A percentile compares a stretch with the other conserved stretches of the same genome.
Conservation (phyloP, 2,329 filamentous ascomycete species). For the Kalaharituber pfeilii region DNA sequence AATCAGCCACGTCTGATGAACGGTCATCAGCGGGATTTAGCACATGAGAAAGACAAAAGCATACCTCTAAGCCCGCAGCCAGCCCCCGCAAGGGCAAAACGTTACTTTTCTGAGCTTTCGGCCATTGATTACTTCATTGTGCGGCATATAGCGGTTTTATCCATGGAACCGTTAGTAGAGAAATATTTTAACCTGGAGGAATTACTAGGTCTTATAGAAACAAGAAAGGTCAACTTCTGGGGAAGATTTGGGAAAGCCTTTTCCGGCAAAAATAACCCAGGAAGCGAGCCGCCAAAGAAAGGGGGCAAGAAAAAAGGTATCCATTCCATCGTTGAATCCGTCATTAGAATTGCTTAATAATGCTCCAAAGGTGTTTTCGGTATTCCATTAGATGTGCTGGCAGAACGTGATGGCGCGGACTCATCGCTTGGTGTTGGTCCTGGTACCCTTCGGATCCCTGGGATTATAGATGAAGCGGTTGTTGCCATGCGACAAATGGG, state of each 20-base stretch:
- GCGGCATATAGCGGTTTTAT: conserved; percentile 80
- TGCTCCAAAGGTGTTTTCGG: conserved; percentile 49
- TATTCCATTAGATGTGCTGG: conserved; percentile 68
- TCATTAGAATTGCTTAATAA: neutral
- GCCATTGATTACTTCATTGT: conserved; percentile 96
- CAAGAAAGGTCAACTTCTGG: conserved; percentile 84
- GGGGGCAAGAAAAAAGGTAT: conserved; percentile 67
- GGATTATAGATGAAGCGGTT: conserved; percentile 87
- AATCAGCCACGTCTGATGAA: conserved; percentile 48
- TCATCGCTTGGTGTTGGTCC: conserved; percentile 95
- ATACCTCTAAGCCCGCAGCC: conserved; percentile 30
- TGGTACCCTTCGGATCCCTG: conserved; percentile 73
- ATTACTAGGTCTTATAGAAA: conserved; percentile 77
- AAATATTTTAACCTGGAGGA: conserved; percentile 88
- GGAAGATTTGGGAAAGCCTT: conserved; percentile 96
- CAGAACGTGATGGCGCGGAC: conserved; percentile 86
- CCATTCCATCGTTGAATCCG: too few species aligned
- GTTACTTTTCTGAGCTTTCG: conserved; percentile 91
- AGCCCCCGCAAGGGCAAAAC: conserved; percentile 37
- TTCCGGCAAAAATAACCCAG: conserved; percentile 44
- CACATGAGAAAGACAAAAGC: neutral
- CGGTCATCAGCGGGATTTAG: conserved; percentile 45
- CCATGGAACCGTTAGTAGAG: conserved; percentile 83
- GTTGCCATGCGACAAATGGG: conserved; percentile 87
- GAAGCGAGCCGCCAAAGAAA: conserved; percentile 44